Conservation (phyloP, 805 yeast genomes). For the Naumovozyma dairenensis region DNA sequence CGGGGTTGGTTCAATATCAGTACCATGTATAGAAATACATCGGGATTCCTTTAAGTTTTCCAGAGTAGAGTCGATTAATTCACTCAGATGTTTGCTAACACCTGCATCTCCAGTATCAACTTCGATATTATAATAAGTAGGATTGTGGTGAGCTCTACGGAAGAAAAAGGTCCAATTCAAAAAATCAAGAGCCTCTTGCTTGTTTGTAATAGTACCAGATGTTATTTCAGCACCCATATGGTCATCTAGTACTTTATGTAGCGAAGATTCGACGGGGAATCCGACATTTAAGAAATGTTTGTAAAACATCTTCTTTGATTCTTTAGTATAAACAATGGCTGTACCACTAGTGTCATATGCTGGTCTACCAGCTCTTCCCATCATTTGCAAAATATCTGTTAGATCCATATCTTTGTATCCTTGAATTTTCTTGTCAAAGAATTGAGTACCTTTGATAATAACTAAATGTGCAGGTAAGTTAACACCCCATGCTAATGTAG, state of each 20-base stretch:
- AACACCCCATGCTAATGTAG: conserved; percentile 99
- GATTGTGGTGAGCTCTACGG: conserved; percentile 89
- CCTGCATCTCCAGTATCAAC: conserved; percentile 52
- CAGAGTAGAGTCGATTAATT: conserved; percentile 59
- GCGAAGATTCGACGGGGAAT: conserved; percentile 86
- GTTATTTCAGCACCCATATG: conserved; percentile 94
- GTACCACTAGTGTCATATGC: conserved; percentile 91
- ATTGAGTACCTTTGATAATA: conserved; percentile 91
- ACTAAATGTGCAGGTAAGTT: conserved; percentile 98
- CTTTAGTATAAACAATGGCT: conserved; percentile 79
- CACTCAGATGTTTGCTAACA: conserved; percentile 46
- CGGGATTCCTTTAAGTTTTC: conserved; percentile 59
- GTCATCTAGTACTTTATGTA: conserved; percentile 72
- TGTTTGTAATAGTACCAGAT: conserved; percentile 81
- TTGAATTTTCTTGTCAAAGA: conserved; percentile 87
- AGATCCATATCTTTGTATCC: conserved; percentile 90
- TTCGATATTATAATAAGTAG: conserved; percentile 81
- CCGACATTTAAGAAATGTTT: conserved; percentile 82
- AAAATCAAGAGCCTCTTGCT: conserved; percentile 93
- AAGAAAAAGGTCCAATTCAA: conserved; percentile 89
- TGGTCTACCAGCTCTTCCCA: conserved; percentile 99
- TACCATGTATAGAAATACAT: conserved; percentile 48
- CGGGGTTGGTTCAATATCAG: conserved; percentile 57
- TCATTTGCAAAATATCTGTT: conserved; percentile 92
- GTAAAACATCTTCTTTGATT: conserved; percentile 77